These are phyloP conservation scores for Debaryomyces sp. DNA, from an alignment of 1,139 yeast species.

Conservation along the genomic window DNA sequence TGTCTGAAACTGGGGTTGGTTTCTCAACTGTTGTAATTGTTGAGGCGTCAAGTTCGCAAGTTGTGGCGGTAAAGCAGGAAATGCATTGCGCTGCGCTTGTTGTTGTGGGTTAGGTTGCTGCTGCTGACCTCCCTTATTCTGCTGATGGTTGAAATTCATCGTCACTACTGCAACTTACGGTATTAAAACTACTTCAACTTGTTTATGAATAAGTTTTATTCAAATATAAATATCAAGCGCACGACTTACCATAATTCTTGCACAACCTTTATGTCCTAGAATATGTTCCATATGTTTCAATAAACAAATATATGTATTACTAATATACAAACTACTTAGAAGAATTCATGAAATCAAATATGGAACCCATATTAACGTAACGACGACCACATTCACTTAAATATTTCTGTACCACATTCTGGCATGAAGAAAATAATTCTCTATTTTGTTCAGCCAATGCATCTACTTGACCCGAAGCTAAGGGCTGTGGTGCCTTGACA, in stretches of 20 bases:
- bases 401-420: constrained; percentile 72
- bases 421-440: constrained; percentile 56
- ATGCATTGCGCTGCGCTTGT: constrained; percentile 10
- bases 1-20: constrained; percentile 49
- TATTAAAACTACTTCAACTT: background rate
- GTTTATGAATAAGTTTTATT: constrained; percentile 1
- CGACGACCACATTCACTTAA: constrained; percentile 85
- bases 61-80: constrained; percentile 43
- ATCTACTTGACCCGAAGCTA: constrained; percentile 61
- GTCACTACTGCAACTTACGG: background rate
- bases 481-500: constrained; percentile 33
- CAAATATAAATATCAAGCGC: constrained; percentile 4
- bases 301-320: background rate
- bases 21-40: constrained; percentile 50
- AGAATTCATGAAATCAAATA: constrained; percentile 61
- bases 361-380: constrained; percentile 82
- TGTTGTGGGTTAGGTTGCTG: constrained; percentile 16
- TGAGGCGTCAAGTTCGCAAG: constrained; percentile 46
- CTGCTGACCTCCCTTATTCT: constrained; percentile 13
- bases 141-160: constrained; percentile 22
- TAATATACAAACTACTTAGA: constrained; percentile 7
- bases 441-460: constrained; percentile 85
- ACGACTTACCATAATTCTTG: constrained; percentile 1
- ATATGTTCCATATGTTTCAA: background rate
- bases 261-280: background rate